Evolutionary conservation across 78 protist species (phyloP).

Genomic region (Dictyostelium firmibasis): DNA sequence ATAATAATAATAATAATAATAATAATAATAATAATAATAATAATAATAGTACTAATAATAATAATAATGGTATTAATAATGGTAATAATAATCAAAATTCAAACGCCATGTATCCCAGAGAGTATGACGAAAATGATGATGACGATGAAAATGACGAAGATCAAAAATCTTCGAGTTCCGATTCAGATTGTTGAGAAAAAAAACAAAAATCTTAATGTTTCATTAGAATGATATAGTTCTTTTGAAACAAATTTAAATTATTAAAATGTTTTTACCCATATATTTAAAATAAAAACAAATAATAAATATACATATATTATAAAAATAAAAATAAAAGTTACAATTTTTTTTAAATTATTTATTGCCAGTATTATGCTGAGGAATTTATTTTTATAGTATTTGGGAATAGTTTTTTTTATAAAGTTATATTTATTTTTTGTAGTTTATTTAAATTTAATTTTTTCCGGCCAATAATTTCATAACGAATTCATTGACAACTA

Average conservation of each 20-base stretch:
- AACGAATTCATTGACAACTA: constrained; percentile 76
- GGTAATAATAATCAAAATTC: background rate
- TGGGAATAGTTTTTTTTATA: too few relatives aligned
- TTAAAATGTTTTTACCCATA: background rate
- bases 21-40: background rate
- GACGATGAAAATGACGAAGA: background rate
- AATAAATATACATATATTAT: background rate
- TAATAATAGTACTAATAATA: background rate
- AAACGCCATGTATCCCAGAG: background rate
- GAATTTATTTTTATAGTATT: too few relatives aligned
- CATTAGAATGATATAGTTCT: background rate
- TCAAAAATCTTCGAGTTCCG: background rate
- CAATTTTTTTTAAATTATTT: background rate
- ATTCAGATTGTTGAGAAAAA: background rate
- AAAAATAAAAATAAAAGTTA: background rate
- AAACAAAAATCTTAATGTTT: background rate
- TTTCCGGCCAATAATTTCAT: constrained; percentile 57
- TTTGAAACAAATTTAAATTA: background rate
- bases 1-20: background rate
- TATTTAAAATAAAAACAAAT: background rate
- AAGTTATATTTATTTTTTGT: too few relatives aligned
- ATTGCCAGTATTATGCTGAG: too few relatives aligned
- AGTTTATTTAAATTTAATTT: background rate
- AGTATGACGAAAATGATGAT: background rate
- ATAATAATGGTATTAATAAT: too few relatives aligned